These are phyloP conservation scores for Sambucus nigra DNA, from an alignment of 129 eudicot species.

Conservation along the genomic window DNA sequence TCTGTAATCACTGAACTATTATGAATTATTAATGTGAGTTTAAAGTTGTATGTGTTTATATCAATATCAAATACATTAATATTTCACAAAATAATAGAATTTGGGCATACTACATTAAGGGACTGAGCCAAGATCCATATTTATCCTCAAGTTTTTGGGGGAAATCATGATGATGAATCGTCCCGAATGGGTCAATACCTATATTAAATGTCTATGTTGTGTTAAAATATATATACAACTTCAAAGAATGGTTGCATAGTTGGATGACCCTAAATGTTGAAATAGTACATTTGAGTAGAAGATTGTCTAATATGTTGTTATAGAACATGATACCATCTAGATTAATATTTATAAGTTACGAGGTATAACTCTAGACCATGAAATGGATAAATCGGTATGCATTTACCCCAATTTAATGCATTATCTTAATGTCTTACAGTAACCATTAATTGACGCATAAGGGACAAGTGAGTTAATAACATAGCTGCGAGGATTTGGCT, in stretches of 20 bases:
- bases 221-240: background rate
- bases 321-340: conserved; percentile 48
- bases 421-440: conserved; percentile 65
- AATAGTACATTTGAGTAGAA: conserved; percentile 45
- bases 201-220: background rate
- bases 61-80: background rate
- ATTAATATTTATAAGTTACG: conserved; percentile 24
- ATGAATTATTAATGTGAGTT: too few species aligned
- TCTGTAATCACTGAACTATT: too few species aligned
- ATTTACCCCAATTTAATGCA: conserved; percentile 59
- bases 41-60: too few species aligned
- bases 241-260: background rate
- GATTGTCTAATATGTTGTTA: conserved; percentile 44
- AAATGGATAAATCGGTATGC: conserved; percentile 69
- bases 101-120: conserved; percentile 55
- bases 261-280: background rate
- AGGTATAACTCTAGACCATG: conserved; percentile 87
- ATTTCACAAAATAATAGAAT: background rate
- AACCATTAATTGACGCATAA: background rate
- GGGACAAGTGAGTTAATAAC: too few species aligned
- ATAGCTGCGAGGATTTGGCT: too few species aligned
- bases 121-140: conserved; percentile 72
- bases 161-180: conserved; percentile 59
- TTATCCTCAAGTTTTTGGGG: conserved; percentile 70
- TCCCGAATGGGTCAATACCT: conserved; percentile 80